Conservation (phyloP, 441 rosid species). For the Brassica balearica region DNA sequence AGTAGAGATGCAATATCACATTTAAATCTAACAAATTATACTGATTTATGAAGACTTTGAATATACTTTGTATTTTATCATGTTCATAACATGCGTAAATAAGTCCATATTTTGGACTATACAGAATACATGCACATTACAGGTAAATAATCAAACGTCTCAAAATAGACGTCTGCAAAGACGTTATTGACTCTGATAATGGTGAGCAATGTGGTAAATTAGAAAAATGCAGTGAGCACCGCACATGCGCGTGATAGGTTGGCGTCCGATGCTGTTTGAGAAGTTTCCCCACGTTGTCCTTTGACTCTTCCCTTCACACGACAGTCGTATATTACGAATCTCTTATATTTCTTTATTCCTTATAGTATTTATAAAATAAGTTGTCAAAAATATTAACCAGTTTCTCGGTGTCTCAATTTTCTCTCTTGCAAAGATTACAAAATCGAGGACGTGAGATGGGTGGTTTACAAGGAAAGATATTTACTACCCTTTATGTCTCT, state of each 20-base stretch:
- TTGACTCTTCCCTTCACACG: constrained; percentile 49
- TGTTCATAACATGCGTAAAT: constrained; percentile 7
- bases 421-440: constrained; percentile 27
- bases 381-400: background rate
- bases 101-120: background rate
- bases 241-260: constrained; percentile 67
- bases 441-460: constrained; percentile 32
- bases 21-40: background rate
- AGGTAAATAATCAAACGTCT: background rate
- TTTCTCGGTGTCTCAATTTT: constrained; percentile 29
- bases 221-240: constrained; percentile 47
- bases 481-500: constrained; percentile 1
- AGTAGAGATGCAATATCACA: background rate
- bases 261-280: constrained; percentile 55
- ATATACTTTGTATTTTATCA: background rate
- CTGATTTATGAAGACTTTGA: background rate
- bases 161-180: constrained; percentile 2
- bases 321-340: constrained; percentile 6
- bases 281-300: constrained; percentile 55
- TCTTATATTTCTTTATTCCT: constrained; percentile 20
- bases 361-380: background rate
- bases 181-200: constrained; percentile 25
- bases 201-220: constrained; percentile 25
- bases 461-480: constrained; percentile 19
- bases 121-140: constrained; percentile 5